phyloP scores from a whole-genome alignment of 2,329 filamentous ascomycete species.

The Claviceps capensis region DNA sequence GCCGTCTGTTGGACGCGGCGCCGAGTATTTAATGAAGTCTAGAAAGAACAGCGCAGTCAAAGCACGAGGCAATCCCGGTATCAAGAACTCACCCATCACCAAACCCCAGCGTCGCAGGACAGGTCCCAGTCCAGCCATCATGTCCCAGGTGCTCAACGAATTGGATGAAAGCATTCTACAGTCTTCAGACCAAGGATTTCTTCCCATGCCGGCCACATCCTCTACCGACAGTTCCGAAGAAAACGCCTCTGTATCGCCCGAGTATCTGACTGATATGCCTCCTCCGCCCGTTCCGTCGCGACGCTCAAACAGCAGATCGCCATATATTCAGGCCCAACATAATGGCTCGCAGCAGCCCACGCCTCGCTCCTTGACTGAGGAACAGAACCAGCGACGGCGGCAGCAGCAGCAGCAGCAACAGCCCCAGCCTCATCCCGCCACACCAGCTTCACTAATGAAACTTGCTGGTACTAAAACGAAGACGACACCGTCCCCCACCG shows the following conservation, averaged over 20 bases:
- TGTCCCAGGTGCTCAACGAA: constrained; percentile 41
- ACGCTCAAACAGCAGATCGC: constrained; percentile 51
- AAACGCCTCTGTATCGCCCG: constrained; percentile 51
- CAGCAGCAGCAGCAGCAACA: neutral
- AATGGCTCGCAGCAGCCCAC: constrained; percentile 14
- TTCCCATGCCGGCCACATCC: constrained; percentile 22
- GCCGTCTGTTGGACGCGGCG: constrained; percentile 23
- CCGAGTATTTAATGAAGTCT: constrained; percentile 37
- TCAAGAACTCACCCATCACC: constrained; percentile 60
- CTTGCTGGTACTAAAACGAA: constrained; percentile 43
- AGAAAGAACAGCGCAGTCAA: constrained; percentile 39
- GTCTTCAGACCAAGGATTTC: constrained; percentile 22
- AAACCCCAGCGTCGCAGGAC: constrained; percentile 48
- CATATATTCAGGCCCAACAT: constrained; percentile 47
- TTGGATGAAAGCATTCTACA: constrained; percentile 28
- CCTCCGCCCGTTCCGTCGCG: constrained; percentile 54
- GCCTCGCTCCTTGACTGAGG: constrained; percentile 4
- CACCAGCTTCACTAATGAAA: constrained; percentile 79
- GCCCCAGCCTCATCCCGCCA: constrained; percentile 52
- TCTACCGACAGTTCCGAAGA: constrained; percentile 45
- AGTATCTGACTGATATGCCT: constrained; percentile 51
- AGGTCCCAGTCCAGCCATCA: constrained; percentile 39
- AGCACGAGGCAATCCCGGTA: constrained; percentile 34
- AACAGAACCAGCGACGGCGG: constrained; percentile 4
- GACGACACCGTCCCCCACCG: constrained; percentile 29